phyloP scores from a whole-genome alignment of 2,329 filamentous ascomycete genomes.

The Fusarium nodosum region DNA sequence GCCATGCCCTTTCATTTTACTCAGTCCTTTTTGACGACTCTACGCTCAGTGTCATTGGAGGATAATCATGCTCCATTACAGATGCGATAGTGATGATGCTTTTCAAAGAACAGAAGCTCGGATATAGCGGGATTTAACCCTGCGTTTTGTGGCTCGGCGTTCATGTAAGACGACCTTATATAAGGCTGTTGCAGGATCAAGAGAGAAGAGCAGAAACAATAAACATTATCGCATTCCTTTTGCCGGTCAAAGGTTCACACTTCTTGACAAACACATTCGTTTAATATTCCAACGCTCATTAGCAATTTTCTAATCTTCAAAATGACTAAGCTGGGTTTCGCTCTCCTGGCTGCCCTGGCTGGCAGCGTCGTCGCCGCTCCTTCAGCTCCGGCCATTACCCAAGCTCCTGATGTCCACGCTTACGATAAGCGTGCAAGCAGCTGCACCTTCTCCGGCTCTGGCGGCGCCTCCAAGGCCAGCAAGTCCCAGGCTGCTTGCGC shows the following conservation, averaged over 20 bases:
- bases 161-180: constrained; percentile 7
- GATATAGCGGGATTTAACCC: constrained; percentile 2
- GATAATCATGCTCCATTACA: constrained; percentile 10
- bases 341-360: constrained; percentile 38
- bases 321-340: constrained; percentile 34
- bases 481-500: constrained; percentile 34
- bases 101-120: constrained; percentile 3
- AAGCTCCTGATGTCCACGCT: constrained; percentile 25
- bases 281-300: constrained; percentile 12
- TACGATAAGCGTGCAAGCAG: constrained; percentile 35
- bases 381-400: constrained; percentile 17
- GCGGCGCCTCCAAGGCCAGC: constrained; percentile 35
- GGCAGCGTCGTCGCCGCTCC: constrained; percentile 38
- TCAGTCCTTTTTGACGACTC: background rate
- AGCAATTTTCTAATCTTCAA: constrained; percentile 4
- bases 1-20: constrained; percentile 23
- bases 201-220: fast-evolving
- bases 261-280: constrained; percentile 15
- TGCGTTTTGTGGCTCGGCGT: background rate
- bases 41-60: constrained; percentile 8
- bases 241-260: constrained; percentile 34
- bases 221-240: constrained; percentile 27
- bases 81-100: background rate
- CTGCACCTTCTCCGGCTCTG: constrained; percentile 43
- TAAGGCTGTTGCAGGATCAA: constrained; percentile 8